Base-by-base conservation (phyloP, 306 rosid genomes). In the Oxytropis ochrocephala region DNA sequence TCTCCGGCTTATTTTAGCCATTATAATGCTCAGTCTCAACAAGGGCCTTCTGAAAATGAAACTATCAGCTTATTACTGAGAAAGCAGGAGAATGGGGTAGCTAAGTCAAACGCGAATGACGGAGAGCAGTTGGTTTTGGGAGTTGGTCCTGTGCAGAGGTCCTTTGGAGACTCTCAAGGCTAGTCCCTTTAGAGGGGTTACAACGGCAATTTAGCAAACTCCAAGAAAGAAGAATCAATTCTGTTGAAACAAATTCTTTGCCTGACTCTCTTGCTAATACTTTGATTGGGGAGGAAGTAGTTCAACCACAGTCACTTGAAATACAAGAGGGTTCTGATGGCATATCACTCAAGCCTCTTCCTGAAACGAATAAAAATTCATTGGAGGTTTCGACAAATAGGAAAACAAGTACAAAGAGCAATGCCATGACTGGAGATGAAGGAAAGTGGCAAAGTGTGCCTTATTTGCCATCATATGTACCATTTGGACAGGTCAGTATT, bases 1-100 rank as follows among this genome's bases (percentile, higher is more conserved):
- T 94, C 99, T 59, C 99, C 99, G 0, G 99, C 99, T 43, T 94
- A 94, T 82, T 94, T 94, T 82, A 89, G 91, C 75, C 97, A 90
- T 81, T 94, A 94, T 75, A 90, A 87, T 83, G 94, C 91, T 32
- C 93, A 93, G 76, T 84, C 86, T 69, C 85, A 19, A 61, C 51
- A 71, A 12, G 44, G 68, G 35, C 72, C 86, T 17, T 70, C 79
- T 53, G 91, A 83, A 72, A 76, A 80, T 54, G 84, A 60, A 82
- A 59, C 63, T 75, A 59, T 75, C 65, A 77, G 75, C 64, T 69
- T 82, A 51, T 73, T 78, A 50, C 59, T 54, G 32, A 59, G 59
- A 64, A 84, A 84, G 81, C 79, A 51, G 36, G 89, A 79, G 67
- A 88, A 84, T 60, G 85, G 83, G 52, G 71, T 61, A 16, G 82